These are phyloP conservation scores for Ustulina deusta DNA, from an alignment of 2,329 filamentous ascomycete species.

Conservation along the genomic window DNA sequence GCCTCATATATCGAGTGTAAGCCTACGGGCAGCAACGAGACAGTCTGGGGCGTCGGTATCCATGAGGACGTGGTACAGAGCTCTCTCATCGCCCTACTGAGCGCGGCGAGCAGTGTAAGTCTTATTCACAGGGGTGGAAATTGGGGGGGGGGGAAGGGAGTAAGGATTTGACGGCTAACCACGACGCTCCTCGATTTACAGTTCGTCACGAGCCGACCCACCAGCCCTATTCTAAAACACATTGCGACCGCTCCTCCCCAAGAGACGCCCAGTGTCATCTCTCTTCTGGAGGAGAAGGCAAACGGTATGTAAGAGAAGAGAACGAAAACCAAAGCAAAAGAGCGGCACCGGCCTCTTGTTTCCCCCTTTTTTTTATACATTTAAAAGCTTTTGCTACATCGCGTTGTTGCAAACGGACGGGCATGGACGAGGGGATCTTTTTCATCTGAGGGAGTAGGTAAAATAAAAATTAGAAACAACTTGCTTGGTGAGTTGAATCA, in stretches of 20 bases:
- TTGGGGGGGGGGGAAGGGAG: neutral
- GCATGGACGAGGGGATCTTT: neutral
- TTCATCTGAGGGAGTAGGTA: neutral
- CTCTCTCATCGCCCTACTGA: constrained; percentile 21
- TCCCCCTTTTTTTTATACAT: neutral
- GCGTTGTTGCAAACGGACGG: neutral
- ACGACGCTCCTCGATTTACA: neutral
- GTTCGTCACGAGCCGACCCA: neutral
- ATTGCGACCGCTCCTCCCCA: neutral
- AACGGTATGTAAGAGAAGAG: constrained; percentile 1
- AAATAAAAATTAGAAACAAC: neutral
- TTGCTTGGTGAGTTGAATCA: neutral
- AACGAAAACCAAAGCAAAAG: neutral
- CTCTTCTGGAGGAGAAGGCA: neutral
- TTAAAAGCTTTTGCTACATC: neutral
- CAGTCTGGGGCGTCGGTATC: constrained; percentile 91
- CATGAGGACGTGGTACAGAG: constrained; percentile 66
- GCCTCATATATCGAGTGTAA: constrained; percentile 95
- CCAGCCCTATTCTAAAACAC: neutral
- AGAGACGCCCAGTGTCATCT: neutral
- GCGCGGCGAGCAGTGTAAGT: constrained; percentile 18
- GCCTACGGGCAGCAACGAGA: constrained; percentile 73
- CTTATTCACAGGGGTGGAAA: neutral
- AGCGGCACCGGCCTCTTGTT: neutral
- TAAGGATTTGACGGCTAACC: neutral